A percentile compares a stretch with the other conserved stretches of the same genome.
Conservation (phyloP, 1,139 yeast species). For the Kurtzmaniella quercitrusa region DNA sequence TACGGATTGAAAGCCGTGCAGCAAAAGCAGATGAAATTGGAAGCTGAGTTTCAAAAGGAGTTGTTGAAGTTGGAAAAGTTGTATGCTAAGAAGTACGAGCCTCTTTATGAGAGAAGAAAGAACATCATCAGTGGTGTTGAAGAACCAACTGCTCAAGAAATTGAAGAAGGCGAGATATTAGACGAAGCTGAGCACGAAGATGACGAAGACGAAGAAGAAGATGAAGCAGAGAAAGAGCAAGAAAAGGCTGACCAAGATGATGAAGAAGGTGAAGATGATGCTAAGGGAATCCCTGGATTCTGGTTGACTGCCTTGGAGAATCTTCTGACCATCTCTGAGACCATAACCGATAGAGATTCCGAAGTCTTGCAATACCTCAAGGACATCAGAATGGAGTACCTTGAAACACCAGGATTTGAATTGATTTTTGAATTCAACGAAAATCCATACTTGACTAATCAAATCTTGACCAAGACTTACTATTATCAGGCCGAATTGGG, state of each 20-base stretch:
- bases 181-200: constrained; percentile 49
- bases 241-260: constrained; percentile 20
- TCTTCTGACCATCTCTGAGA: constrained; percentile 74
- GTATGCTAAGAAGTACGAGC: constrained; percentile 69
- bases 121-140: constrained; percentile 64
- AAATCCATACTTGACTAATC: constrained; percentile 77
- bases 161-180: constrained; percentile 71
- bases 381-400: constrained; percentile 78
- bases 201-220: constrained; percentile 21
- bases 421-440: constrained; percentile 74
- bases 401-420: constrained; percentile 86
- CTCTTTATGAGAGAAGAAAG: constrained; percentile 72
- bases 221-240: constrained; percentile 13
- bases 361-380: constrained; percentile 69
- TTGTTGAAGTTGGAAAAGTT: constrained; percentile 82
- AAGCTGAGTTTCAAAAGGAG: constrained; percentile 88
- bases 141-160: constrained; percentile 78
- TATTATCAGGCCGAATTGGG: constrained; percentile 94
- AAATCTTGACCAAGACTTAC: constrained; percentile 73
- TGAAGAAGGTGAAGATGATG: constrained; percentile 37
- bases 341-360: constrained; percentile 86
- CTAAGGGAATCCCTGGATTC: constrained; percentile 84
- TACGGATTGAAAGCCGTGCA: constrained; percentile 84
- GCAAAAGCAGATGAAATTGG: constrained; percentile 73
- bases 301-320: constrained; percentile 96